Evolutionary conservation across 139 green algal species (phyloP).

Genomic region (Chlamydomonas sp.): DNA sequence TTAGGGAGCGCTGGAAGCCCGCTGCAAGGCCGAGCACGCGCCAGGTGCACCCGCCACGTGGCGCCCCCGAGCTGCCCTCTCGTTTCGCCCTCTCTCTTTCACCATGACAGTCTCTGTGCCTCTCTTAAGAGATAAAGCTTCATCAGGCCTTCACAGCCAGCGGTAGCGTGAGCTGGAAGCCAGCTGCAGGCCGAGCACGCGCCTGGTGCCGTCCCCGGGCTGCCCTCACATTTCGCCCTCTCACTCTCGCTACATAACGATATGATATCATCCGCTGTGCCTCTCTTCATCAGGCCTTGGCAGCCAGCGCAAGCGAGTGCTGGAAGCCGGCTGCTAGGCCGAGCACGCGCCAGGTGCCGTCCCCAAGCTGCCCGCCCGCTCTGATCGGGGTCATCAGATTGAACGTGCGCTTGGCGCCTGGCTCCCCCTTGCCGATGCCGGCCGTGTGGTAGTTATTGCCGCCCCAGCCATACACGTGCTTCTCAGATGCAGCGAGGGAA

Average conservation of each 20-base stretch:
- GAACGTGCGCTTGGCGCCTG: constrained; percentile 7
- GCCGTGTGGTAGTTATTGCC: constrained; percentile 34
- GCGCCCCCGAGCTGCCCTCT: constrained; percentile 12
- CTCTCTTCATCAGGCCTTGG: too few species aligned
- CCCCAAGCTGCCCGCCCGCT: constrained; percentile 13
- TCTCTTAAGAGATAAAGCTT: too few species aligned
- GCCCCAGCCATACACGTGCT: constrained; percentile 40
- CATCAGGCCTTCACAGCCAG: not conserved
- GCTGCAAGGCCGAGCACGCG: constrained; percentile 27
- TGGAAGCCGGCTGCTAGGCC: constrained; percentile 23
- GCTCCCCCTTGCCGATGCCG: constrained; percentile 19
- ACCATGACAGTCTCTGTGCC: too few species aligned
- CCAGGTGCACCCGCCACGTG: constrained; percentile 19
- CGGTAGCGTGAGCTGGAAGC: not conserved
- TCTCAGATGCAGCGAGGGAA: constrained; percentile 31
- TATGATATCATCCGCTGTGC: too few species aligned
- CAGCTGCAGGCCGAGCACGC: constrained; percentile 27
- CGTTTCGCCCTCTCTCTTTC: too few species aligned
- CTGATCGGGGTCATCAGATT: constrained; percentile 17
- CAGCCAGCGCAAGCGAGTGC: not conserved
- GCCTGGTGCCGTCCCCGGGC: constrained; percentile 20
- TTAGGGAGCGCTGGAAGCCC: not conserved
- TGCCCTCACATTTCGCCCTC: constrained; percentile 14
- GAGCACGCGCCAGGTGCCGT: constrained; percentile 26
- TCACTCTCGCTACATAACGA: too few species aligned